A percentile compares a stretch with the other conserved stretches of the same genome.
These are phyloP conservation scores for Ajuga chamaepitys DNA, from an alignment of 257 asterid species.

Conservation along the genomic window DNA sequence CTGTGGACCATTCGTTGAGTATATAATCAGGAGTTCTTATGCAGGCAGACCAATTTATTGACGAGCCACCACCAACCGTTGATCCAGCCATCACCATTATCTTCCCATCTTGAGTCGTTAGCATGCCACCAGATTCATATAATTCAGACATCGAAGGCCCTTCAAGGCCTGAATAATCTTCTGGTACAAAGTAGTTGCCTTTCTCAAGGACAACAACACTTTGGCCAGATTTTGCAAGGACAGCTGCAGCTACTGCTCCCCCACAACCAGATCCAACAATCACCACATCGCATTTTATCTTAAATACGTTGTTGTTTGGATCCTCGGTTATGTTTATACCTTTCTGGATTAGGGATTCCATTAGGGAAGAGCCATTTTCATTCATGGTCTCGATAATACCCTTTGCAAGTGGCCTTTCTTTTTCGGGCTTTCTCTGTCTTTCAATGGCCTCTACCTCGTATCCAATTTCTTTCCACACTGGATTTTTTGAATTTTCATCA, in stretches of 20 bases:
- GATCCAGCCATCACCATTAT: constrained; percentile 67
- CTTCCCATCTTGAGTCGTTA: constrained; percentile 62
- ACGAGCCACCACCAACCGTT: constrained; percentile 76
- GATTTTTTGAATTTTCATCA: constrained; percentile 55
- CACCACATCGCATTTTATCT: constrained; percentile 72
- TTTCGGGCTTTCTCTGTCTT: neutral
- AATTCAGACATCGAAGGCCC: constrained; percentile 64
- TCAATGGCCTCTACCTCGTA: constrained; percentile 37
- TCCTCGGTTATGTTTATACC: constrained; percentile 41
- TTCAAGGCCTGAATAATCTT: constrained; percentile 83
- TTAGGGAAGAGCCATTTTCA: constrained; percentile 39
- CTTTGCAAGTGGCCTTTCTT: constrained; percentile 61
- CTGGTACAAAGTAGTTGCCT: constrained; percentile 65
- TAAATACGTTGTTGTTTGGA: constrained; percentile 14
- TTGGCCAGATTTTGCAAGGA: constrained; percentile 67
- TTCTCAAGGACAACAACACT: constrained; percentile 80
- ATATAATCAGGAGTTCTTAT: constrained; percentile 64
- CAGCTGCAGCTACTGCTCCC: constrained; percentile 82
- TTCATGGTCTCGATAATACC: constrained; percentile 58
- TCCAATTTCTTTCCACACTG: constrained; percentile 70
- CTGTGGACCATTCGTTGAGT: constrained; percentile 68
- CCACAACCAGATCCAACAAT: constrained; percentile 92
- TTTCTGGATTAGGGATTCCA: constrained; percentile 47
- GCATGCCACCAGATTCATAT: constrained; percentile 64
- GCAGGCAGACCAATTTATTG: constrained; percentile 82